These are phyloP conservation scores for Teunomyces panamensis DNA, from an alignment of 805 yeast genomes.

Conservation along the genomic window DNA sequence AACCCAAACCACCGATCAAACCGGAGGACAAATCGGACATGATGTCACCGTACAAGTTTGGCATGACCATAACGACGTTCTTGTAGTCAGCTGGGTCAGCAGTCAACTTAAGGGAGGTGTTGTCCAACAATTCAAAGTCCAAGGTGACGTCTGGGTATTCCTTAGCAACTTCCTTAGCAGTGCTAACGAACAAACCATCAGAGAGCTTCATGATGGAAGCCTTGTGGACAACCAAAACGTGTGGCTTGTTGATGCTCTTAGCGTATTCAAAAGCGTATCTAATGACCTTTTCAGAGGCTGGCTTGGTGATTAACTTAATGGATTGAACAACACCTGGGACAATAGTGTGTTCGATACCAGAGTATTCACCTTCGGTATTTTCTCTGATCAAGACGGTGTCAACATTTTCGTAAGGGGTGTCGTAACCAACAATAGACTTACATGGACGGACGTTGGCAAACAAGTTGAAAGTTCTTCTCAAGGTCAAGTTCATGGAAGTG, in stretches of 20 bases:
- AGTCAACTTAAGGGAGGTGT: conserved; percentile 88
- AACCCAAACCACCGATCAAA: conserved; percentile 96
- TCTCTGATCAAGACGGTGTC: conserved; percentile 97
- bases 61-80: conserved; percentile 95
- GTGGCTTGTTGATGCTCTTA: conserved; percentile 78
- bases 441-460: conserved; percentile 98
- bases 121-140: conserved; percentile 87
- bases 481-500: conserved; percentile 92
- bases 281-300: conserved; percentile 94
- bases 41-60: conserved; percentile 98
- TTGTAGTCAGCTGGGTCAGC: conserved; percentile 85
- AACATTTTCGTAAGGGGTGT: conserved; percentile 86
- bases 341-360: conserved; percentile 97
- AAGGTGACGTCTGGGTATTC: conserved; percentile 89
- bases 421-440: conserved; percentile 86
- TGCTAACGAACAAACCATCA: conserved; percentile 92
- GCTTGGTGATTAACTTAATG: conserved; percentile 93
- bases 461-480: conserved; percentile 93
- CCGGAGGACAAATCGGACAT: conserved; percentile 98
- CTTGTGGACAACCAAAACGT: conserved; percentile 94
- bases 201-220: conserved; percentile 98
- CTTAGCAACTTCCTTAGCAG: conserved; percentile 84
- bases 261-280: conserved; percentile 98
- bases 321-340: conserved; percentile 99
- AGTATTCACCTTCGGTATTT: conserved; percentile 99